Conservation (phyloP, 1,284 basidiomycete genomes). For the Trichosporon sp. region DNA sequence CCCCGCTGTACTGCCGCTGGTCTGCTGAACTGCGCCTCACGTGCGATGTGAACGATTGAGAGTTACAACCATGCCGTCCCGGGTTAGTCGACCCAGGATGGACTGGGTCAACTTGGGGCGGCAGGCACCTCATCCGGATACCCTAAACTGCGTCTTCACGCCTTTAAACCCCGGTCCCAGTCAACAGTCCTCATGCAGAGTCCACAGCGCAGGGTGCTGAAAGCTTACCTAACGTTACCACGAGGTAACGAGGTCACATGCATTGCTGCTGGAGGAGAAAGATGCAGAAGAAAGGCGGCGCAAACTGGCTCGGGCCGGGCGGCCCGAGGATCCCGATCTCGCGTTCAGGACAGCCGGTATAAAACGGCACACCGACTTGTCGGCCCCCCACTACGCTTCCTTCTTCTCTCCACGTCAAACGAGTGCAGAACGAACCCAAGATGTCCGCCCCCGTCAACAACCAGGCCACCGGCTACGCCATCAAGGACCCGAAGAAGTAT, state of each 20-base stretch:
- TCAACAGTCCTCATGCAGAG: neutral
- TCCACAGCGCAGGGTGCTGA: neutral
- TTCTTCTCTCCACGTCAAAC: neutral
- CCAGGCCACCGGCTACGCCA: constrained; percentile 38
- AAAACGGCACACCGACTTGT: neutral
- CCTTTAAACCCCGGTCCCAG: neutral
- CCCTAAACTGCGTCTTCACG: neutral
- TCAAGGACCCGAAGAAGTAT: constrained; percentile 44
- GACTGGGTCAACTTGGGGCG: neutral
- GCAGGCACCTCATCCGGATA: neutral
- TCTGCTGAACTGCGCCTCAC: neutral
- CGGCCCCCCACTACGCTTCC: neutral
- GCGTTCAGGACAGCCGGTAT: neutral
- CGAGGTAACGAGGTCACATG: neutral
- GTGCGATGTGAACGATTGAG: neutral
- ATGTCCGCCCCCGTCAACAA: constrained; percentile 15
- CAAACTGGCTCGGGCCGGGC: neutral
- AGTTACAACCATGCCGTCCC: neutral
- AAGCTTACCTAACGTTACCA: neutral
- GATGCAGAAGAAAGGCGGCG: neutral
- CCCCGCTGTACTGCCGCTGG: too few relatives aligned
- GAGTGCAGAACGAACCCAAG: neutral
- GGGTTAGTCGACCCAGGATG: neutral
- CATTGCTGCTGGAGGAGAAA: neutral
- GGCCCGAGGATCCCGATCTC: constrained; percentile 2